Conservation (phyloP, 2,329 filamentous ascomycete species). For the Alternaria gansuensis region DNA sequence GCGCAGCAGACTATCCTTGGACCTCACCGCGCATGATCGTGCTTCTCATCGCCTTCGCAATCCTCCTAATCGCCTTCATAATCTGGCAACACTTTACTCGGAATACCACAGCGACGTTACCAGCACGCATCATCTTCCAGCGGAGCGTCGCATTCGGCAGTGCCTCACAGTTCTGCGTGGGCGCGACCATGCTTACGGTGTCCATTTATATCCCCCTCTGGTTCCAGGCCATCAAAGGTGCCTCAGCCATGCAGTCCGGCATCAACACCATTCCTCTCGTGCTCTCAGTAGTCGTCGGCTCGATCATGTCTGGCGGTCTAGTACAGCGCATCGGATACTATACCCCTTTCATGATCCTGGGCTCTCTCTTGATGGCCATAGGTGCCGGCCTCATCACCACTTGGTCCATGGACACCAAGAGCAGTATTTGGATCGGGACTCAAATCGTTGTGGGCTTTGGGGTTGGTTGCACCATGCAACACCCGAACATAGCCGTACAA, state of each 20-base stretch:
- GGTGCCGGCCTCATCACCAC: conserved; percentile 58
- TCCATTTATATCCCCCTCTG: conserved; percentile 55
- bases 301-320: conserved; percentile 52
- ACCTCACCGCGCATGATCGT: conserved; percentile 53
- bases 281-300: conserved; percentile 54
- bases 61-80: conserved; percentile 53
- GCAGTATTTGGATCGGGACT: conserved; percentile 46
- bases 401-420: conserved; percentile 46
- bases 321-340: conserved; percentile 58
- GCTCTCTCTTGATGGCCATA: conserved; percentile 53
- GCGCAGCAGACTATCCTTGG: conserved; percentile 57
- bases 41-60: conserved; percentile 54
- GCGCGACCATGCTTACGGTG: conserved; percentile 50
- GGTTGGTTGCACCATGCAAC: conserved; percentile 57
- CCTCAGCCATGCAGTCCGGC: conserved; percentile 55
- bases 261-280: conserved; percentile 58
- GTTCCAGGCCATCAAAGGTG: conserved; percentile 60
- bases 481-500: conserved; percentile 57
- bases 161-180: conserved; percentile 54
- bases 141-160: conserved; percentile 54
- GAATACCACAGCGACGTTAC: conserved; percentile 54
- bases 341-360: conserved; percentile 58
- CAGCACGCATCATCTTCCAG: conserved; percentile 54
- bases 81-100: conserved; percentile 52
- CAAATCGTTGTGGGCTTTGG: conserved; percentile 48